Evolutionary conservation across 192 early-diverging fungal species (phyloP), one percentile per base, ranked within the genome.

Genomic region (Phycomyces nitens): DNA sequence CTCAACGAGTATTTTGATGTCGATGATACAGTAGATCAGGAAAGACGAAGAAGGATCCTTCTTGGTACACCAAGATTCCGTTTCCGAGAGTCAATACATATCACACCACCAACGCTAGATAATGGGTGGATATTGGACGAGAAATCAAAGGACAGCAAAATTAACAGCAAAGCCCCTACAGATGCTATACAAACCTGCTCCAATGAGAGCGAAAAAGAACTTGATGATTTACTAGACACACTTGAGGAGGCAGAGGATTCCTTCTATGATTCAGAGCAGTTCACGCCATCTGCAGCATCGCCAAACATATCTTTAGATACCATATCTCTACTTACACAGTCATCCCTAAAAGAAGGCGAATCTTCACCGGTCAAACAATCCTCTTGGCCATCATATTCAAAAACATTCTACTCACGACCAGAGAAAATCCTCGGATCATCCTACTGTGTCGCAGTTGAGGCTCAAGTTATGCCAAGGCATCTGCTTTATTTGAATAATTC

Each of bases 1-100:
- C 42, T 73, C 9, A 51, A 61, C 64, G 71, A 73, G 20, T 73
- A 73, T 26, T 73, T 73, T 68, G 71, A 73, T 60, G 65, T 73
- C 0, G 71, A 67, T 55, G 22, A 54, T 27, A 57, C 65, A 9
- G 56, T 12, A 2, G 41, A 50, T 15, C 60, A 68, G 15, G 71
- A 66, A 47, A 34, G 43, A 11, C 53, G 65, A 23, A 60, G 65
- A 57, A 43, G 71, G 0, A 12, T 68, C 5, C 24, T 73, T 1
- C 24, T 73, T 9, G 71, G 71, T 18, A 58, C 61, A 3, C 71
- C 71, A 0, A 50, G 55, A 18, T 67, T 68, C 22, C 55, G 71
- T 12, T 73, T 73, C 29, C 22, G 53, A 3, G 34, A 65, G 7
- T 58, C 60, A n/a, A 50, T 73, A 7, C 47, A 47, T 18, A 41